These are phyloP conservation scores for Mycena leptocephala DNA, from an alignment of 768 basidiomycete genomes.

Conservation along the genomic window DNA sequence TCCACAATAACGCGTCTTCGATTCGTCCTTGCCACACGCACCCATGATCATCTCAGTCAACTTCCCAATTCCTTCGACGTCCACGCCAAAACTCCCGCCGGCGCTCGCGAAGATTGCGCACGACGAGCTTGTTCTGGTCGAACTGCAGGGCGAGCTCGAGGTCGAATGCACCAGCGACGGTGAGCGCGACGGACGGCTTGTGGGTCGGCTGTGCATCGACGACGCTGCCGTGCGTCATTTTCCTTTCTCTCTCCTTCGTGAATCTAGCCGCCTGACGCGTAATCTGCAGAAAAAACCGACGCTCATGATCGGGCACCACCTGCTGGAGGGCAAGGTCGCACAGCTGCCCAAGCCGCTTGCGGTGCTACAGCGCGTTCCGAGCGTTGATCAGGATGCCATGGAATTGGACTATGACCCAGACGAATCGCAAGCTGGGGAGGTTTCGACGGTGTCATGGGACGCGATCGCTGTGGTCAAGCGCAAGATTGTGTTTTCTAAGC, in stretches of 20 bases:
- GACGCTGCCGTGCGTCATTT: conserved; percentile 65
- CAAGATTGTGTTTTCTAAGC: conserved; percentile 56
- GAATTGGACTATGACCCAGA: no score
- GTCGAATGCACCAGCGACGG: conserved; percentile 69
- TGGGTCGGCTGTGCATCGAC: conserved; percentile 84
- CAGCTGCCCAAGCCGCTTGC: conserved; percentile 87
- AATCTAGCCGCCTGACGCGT: conserved; percentile 3
- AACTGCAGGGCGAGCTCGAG: conserved; percentile 89
- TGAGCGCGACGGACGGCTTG: conserved; percentile 77
- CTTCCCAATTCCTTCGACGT: no score
- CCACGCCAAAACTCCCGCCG: conserved; percentile 73
- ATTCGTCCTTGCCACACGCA: no score
- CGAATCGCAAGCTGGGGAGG: conserved; percentile 8
- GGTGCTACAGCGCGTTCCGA: conserved; percentile 76
- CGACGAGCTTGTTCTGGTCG: conserved; percentile 87
- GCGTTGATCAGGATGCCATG: no score
- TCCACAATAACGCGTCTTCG: no score
- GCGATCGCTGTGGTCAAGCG: conserved; percentile 82
- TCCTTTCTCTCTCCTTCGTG: background rate
- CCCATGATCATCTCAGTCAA: no score
- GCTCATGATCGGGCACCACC: conserved; percentile 88
- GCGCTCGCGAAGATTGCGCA: conserved; percentile 82
- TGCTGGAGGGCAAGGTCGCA: conserved; percentile 90
- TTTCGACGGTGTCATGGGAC: conserved; percentile 64
- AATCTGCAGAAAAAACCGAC: conserved; percentile 79